Conservation (phyloP, 2,329 filamentous ascomycete species). For the Colletotrichum neosansevieriae region DNA sequence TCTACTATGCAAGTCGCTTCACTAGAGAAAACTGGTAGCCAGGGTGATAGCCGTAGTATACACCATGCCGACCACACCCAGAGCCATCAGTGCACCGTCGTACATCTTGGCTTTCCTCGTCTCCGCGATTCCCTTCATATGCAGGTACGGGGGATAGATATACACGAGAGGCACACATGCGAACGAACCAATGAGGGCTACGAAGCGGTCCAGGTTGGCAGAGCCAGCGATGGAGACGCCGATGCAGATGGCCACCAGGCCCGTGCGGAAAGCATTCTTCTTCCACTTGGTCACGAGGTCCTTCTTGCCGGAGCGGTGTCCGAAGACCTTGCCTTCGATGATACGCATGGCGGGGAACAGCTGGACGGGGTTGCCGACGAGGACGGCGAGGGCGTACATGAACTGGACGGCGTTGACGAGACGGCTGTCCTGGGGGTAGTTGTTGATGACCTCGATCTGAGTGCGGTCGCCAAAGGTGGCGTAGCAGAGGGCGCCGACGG, state of each 20-base stretch:
- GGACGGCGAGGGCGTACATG: conserved; percentile 78
- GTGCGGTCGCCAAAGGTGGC: conserved; percentile 78
- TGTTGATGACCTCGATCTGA: conserved; percentile 80
- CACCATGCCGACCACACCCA: conserved; percentile 76
- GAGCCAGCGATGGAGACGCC: conserved; percentile 73
- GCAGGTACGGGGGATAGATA: conserved; percentile 79
- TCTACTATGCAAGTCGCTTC: neutral
- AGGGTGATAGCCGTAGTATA: conserved; percentile 77
- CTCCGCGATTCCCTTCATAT: conserved; percentile 75
- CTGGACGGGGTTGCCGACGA: conserved; percentile 81
- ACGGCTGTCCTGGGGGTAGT: conserved; percentile 77
- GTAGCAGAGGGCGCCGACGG: conserved; percentile 79
- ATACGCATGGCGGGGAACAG: conserved; percentile 81
- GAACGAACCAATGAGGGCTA: conserved; percentile 95
- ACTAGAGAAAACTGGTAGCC: conserved; percentile 53
- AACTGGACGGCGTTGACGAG: conserved; percentile 84
- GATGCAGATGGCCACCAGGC: conserved; percentile 69
- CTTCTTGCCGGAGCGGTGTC: conserved; percentile 75
- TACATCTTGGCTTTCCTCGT: conserved; percentile 66
- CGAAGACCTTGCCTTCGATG: conserved; percentile 76
- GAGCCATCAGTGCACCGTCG: conserved; percentile 71
- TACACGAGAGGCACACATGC: conserved; percentile 97
- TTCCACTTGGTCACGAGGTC: conserved; percentile 77
- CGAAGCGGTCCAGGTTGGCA: conserved; percentile 87
- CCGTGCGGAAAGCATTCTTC: conserved; percentile 76